Base-by-base conservation (phyloP, 2,329 filamentous ascomycete species). In the Cryphonectria parasitica region DNA sequence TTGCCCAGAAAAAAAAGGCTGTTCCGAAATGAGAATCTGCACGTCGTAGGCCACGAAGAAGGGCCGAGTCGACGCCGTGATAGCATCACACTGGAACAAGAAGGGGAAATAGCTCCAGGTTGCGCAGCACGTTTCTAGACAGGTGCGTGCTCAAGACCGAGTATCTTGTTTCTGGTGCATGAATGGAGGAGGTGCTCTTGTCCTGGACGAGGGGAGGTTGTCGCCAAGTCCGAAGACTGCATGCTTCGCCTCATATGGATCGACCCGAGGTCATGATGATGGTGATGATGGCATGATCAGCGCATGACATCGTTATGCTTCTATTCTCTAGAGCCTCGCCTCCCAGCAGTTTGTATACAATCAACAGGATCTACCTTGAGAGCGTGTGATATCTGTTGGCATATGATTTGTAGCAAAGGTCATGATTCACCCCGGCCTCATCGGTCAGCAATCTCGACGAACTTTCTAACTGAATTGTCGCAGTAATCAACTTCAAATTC, bases 371-470 rank as follows among this genome's bases (percentile, higher is more conserved):
- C 15, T 34, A 31, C 3, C 13, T 10, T 28, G 28, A 58, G 6
- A 4, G 54, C 31, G 49, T 52, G n/a, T 56, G 43, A 7, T 45
- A 22, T 19, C 19, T 45, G 17, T 3, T 56, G 36, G 36, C 13
- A 28, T 6, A 31, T 15, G 31, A 10, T 10, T 93, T 17, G 89
- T 93, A 89, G 89, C 86, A 85, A 82, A 39, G 74, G 85, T 87
- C 89, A 95, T 95, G 93, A 92, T 95, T 89, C 90, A 17, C 92
- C 92, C 90, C 89, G 92, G 91, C 93, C 88, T 95, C 92, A 97
- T 84, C 76, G 88, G 90, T 92, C 93, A 85, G 97, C 90, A 93
- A 91, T 89, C 92, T 95, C 88, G 89, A 92, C 88, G 89, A 94
- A 93, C n/a, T n/a, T n/a, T n/a, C n/a, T 88, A 89, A 93, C 93